Evolutionary conservation across 495 filamentous ascomycete species (phyloP).

Genomic region (Penicillium atrosanguineum): DNA sequence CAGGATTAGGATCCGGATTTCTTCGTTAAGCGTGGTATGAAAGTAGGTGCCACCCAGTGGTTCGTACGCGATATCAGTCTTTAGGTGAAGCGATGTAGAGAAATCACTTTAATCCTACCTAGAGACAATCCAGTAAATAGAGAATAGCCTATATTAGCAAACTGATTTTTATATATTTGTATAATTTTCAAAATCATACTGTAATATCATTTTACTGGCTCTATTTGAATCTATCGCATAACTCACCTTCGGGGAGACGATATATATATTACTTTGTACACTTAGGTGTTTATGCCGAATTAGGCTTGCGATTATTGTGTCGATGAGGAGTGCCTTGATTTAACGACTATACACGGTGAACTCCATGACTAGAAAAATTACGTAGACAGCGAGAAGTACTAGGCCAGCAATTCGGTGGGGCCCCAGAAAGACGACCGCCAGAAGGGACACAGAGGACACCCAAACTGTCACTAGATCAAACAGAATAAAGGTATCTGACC

Average conservation of each 20-base stretch:
- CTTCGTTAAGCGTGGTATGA: constrained; percentile 22
- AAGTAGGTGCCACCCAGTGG: constrained; percentile 19
- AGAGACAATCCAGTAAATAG: not conserved
- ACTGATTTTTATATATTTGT: too few species aligned
- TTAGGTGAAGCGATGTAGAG: constrained; percentile 1
- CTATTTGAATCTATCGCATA: too few species aligned
- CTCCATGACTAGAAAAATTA: constrained; percentile 41
- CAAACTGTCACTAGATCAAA: constrained; percentile 39
- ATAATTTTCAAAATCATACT: too few species aligned
- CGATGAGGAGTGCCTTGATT: not conserved
- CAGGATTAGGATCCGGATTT: constrained; percentile 22
- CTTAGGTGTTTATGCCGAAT: too few species aligned
- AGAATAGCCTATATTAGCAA: too few species aligned
- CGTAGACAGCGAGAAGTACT: constrained; percentile 35
- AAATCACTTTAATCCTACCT: not conserved
- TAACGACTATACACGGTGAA: constrained; percentile 25
- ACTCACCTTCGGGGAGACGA: too few species aligned
- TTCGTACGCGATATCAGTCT: constrained; percentile 3
- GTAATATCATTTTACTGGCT: too few species aligned
- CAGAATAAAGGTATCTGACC: constrained; percentile 17
- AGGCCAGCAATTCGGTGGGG: constrained; percentile 30
- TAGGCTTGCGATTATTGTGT: too few species aligned
- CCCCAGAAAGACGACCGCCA: constrained; percentile 30
- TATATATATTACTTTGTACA: too few species aligned
- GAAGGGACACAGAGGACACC: constrained; percentile 30